Base-by-base conservation (phyloP, 1,284 basidiomycete species). In the Moesziomyces sp. region DNA sequence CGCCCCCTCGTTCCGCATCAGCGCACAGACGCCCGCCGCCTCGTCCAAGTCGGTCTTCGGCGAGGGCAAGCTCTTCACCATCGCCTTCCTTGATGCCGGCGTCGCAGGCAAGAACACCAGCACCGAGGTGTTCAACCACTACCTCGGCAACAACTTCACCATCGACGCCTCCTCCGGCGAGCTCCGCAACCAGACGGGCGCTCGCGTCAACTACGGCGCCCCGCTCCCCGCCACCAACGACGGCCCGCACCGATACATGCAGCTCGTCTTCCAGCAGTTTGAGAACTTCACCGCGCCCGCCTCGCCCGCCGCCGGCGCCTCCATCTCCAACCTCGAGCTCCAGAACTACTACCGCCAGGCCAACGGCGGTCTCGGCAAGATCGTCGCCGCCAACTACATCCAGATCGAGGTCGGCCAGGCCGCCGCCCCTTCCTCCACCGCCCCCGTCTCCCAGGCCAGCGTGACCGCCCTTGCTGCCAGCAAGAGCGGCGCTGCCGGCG, bases 371-470 rank as follows among this genome's bases (percentile, higher is more conserved):
- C 62, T 76, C 21, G 71, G 71, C 28, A 70, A 66, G 67, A 70
- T 77, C 26, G 76, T 78, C 45, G 76, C 76, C 46, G 69, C 72
- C 42, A 76, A 56, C 71, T 78, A 76, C 73, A 74, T 76, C 33
- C 70, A 76, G 71, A 68, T 77, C 51, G 62, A 69, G 57, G 69
- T 71, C 21, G 72, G 75, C 38, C 26, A 50, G 38, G 67, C 35
- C 14, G 50, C 53, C n/a, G 73, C 69, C 23, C 68, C 67, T 30
- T 63, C 59, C 62, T 57, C 60, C 50, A 76, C 73, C 24, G 19
- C 56, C n/a, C 42, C 67, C 18, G 67, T 70, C n/a, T 18, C 48
- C 1, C 62, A 59, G 53, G 63, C 67, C 9, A 67, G 59, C 45
- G 54, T 72, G 18, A 62, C 67, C 14, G 60, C 69, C 3, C 64